Evolutionary conservation across 108 stramenopile genomes (phyloP), one percentile per base, ranked within the genome.

Genomic region (Cyclotella distinguenda): DNA sequence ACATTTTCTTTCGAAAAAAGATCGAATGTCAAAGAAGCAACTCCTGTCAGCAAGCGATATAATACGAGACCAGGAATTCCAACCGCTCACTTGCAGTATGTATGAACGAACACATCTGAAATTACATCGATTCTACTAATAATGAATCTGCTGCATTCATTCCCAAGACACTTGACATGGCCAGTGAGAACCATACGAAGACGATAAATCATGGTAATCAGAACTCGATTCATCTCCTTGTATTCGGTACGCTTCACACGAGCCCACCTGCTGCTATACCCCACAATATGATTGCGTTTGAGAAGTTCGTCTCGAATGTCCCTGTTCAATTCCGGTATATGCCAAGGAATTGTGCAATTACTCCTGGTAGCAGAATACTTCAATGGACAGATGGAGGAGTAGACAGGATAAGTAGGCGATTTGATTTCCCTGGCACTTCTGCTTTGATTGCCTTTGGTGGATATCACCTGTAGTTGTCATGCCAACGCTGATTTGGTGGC

Each of bases 371-470:
- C n/a, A n/a, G n/a, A n/a, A n/a, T n/a, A n/a, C n/a, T n/a, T n/a
- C n/a, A n/a, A n/a, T n/a, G n/a, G n/a, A n/a, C n/a, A 63, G 62
- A 22, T 47, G 62, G 26, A 63, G 62, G 23, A 63, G 34, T 15
- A 63, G 26, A n/a, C 62, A 63, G 31, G 62, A 25, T 28, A 38
- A 63, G 47, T 63, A 63, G 6, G 62, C 62, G 35, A 63, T 38
- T 22, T 19, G 35, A 38, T 38, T 63, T 50, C 35, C 21, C 49
- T 63, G 2, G 62, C 62, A 36, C 22, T 8, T 47, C 33, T 46
- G 11, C 31, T 50, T 49, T 63, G 62, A 23, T 63, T 47, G 35
- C 49, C 62, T 49, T 63, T 63, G 0, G 62, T 49, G 40, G 27
- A 27, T 36, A 59, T 59, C 6, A 40, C 40, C 58, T 59, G 4